These are phyloP conservation scores for Lodderomyces jiufengensis DNA, from an alignment of 1,139 yeast genomes.

Conservation along the genomic window DNA sequence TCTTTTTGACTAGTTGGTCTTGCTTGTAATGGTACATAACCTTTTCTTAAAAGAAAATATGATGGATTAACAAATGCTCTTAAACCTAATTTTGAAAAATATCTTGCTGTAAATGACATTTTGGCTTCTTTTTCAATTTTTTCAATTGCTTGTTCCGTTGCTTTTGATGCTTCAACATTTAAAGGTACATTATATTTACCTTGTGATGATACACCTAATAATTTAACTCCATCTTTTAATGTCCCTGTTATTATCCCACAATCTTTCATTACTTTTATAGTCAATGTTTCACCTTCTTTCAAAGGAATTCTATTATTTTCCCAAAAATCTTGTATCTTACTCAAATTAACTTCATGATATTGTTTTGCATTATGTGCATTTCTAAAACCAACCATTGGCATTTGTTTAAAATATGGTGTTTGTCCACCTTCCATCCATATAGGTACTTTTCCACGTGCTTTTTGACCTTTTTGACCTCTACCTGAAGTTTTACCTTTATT, in stretches of 20 bases:
- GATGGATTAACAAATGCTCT: slow-evolving; percentile 77
- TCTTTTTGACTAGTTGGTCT: slow-evolving; percentile 83
- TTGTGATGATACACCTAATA: slow-evolving; percentile 63
- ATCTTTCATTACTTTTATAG: slow-evolving; percentile 61
- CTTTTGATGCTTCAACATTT: slow-evolving; percentile 76
- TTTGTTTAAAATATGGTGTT: slow-evolving; percentile 84
- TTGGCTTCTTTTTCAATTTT: slow-evolving; percentile 74
- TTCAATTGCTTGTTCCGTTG: slow-evolving; percentile 69
- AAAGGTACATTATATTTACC: slow-evolving; percentile 52
- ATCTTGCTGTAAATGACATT: slow-evolving; percentile 60
- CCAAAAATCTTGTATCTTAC: slow-evolving; percentile 59
- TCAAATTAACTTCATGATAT: slow-evolving; percentile 53
- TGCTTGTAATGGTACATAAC: slow-evolving; percentile 80
- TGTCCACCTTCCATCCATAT: slow-evolving; percentile 99
- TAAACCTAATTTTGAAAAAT: slow-evolving; percentile 63
- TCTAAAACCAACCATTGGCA: slow-evolving; percentile 88
- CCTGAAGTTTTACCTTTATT: slow-evolving; percentile 94
- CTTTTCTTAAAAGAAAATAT: slow-evolving; percentile 61
- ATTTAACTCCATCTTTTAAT: slow-evolving; percentile 75
- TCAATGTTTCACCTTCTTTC: slow-evolving; percentile 59
- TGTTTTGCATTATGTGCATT: slow-evolving; percentile 47
- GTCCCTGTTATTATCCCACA: slow-evolving; percentile 71
- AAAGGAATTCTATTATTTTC: slow-evolving; percentile 67
- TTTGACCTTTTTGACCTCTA: slow-evolving; percentile 97
- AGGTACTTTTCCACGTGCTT: slow-evolving; percentile 88